Conservation (phyloP, 768 basidiomycete genomes). For the Collybiopsis confluens region DNA sequence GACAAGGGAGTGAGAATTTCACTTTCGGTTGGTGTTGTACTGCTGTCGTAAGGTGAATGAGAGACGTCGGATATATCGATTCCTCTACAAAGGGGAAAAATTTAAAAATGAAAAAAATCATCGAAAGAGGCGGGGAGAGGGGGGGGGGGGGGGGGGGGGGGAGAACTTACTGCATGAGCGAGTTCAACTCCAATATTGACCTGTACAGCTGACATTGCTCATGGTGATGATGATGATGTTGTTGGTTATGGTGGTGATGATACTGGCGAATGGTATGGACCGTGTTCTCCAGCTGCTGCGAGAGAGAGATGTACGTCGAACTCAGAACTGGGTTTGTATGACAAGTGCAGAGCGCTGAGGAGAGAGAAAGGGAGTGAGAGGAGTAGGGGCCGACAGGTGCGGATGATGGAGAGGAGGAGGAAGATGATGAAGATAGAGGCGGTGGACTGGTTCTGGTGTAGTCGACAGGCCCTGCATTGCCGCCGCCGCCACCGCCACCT, state of each 20-base stretch:
- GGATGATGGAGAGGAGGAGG: too few species aligned
- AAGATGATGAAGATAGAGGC: too few species aligned
- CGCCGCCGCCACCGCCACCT: constrained; percentile 38
- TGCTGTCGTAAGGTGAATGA: constrained; percentile 44
- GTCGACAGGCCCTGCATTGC: too few species aligned
- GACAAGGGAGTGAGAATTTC: constrained; percentile 56
- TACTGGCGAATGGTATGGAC: constrained; percentile 54
- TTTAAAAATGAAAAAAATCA: not conserved
- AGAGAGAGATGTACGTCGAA: constrained; percentile 56
- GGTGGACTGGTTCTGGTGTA: constrained; percentile 16
- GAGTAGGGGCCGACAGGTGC: too few species aligned
- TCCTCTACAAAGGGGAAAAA: constrained; percentile 28
- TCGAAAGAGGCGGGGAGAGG: too few species aligned
- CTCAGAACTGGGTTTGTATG: constrained; percentile 57
- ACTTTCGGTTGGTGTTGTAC: constrained; percentile 57
- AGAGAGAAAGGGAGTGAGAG: too few species aligned
- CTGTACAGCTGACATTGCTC: constrained; percentile 49
- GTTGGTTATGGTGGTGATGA: too few species aligned
- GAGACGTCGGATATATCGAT: constrained; percentile 42
- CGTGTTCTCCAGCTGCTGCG: constrained; percentile 59
- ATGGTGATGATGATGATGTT: too few species aligned
- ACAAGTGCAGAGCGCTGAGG: constrained; percentile 53
- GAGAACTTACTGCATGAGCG: constrained; percentile 60
- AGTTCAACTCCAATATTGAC: constrained; percentile 57
- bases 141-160: too few species aligned